phyloP scores from a whole-genome alignment of 208 protist species.

The Trichomonas vaginalis region DNA sequence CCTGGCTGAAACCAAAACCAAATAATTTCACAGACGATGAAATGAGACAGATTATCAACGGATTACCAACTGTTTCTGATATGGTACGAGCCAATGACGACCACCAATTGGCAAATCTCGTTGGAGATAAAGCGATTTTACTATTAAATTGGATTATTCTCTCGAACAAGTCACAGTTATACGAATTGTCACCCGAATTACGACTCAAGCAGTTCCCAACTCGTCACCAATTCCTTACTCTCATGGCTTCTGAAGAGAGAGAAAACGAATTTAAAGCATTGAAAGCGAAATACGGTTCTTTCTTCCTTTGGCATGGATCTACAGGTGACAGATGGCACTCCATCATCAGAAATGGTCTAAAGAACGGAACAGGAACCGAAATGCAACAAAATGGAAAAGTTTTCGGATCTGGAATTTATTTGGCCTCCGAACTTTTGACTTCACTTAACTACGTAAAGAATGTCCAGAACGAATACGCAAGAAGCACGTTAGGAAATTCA shows the following conservation, averaged over 20 bases:
- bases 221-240: background rate
- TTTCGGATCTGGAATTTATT: constrained; percentile 6
- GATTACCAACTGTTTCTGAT: background rate
- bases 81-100: background rate
- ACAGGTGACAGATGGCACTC: background rate
- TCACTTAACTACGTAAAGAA: background rate
- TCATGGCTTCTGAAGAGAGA: background rate
- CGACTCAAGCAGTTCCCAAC: background rate
- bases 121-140: background rate
- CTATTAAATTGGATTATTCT: background rate
- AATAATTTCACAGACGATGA: background rate
- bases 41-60: background rate
- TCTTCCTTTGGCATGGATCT: constrained; percentile 1
- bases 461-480: background rate
- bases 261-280: background rate
- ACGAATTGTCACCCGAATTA: background rate
- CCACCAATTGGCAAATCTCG: background rate
- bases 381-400: background rate
- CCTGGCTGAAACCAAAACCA: background rate
- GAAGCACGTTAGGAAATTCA: background rate
- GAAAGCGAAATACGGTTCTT: background rate
- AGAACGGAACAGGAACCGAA: background rate
- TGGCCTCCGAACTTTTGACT: background rate
- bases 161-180: background rate
- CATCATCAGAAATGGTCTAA: background rate